These are phyloP conservation scores for Mycena filopes DNA, from an alignment of 768 basidiomycete species.

Conservation along the genomic window DNA sequence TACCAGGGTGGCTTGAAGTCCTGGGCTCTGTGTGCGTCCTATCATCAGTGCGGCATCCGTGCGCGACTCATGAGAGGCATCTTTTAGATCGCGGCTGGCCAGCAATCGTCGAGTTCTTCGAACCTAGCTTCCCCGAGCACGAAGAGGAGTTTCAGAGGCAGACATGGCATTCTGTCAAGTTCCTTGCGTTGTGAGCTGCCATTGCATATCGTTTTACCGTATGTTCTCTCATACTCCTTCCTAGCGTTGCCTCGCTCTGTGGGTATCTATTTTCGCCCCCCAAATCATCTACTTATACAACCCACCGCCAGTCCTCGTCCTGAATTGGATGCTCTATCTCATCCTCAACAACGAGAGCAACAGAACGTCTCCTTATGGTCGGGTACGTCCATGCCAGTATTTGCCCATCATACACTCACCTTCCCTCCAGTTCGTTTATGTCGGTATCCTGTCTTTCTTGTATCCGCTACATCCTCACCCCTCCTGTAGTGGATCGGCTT, in stretches of 20 bases:
- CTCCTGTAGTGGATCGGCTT: conserved; percentile 26
- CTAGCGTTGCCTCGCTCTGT: conserved; percentile 34
- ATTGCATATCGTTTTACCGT: neutral
- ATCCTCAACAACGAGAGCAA: conserved; percentile 32
- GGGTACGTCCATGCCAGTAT: conserved; percentile 9
- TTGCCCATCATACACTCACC: neutral
- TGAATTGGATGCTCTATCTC: conserved; percentile 45
- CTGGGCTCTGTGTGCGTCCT: conserved; percentile 16
- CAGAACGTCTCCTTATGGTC: conserved; percentile 24
- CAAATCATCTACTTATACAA: no score
- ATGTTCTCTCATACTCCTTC: neutral
- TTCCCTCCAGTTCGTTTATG: conserved; percentile 8
- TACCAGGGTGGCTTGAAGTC: conserved; percentile 28
- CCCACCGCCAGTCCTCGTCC: conserved; percentile 27
- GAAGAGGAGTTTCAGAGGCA: conserved; percentile 36
- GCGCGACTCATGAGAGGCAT: no score
- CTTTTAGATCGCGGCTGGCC: conserved; percentile 24
- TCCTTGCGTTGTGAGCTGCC: conserved; percentile 28
- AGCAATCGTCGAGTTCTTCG: conserved; percentile 29
- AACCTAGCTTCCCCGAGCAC: conserved; percentile 24
- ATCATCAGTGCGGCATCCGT: no score
- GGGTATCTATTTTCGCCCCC: neutral
- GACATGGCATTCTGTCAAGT: conserved; percentile 36
- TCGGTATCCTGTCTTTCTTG: neutral
- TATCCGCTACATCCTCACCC: neutral